Base-by-base conservation (phyloP, 805 yeast genomes). In the Saccharomycopsis malanga region DNA sequence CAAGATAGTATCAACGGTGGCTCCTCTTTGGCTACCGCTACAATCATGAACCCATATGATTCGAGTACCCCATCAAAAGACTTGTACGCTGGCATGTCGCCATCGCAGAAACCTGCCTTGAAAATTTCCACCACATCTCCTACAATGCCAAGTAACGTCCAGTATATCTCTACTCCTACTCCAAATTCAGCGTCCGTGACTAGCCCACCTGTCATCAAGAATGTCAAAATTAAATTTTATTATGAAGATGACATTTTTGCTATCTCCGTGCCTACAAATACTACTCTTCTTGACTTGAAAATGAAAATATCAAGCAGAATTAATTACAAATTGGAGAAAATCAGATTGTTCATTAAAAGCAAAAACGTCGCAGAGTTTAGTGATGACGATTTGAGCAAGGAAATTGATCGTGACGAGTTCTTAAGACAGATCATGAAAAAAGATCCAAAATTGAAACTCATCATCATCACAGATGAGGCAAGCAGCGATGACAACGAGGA, bases 221-320 rank as follows among this genome's bases (percentile, higher is more conserved):
- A 76, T 56, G 65, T 70, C 17, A 85, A 85, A 61, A 75, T 84
- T 44, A 85, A 85, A 61, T 83, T 85, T 57, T 85, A 81, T 60
- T 83, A 77, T 58, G 81, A 79, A 49, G 93, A 83, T 57, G 95
- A 85, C 59, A 85, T 85, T 14, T 85, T 84, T 67, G 93, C 87
- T 1, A 69, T 85, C 36, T 62, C 79, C 51, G 65, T 80, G 34
- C 77, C 79, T 27, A 58, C 68, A 12, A 68, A 66, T 51, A 71
- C 74, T 42, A 65, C 74, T 3, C 60, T 75, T 39, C 66, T 63
- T 29, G 83, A 76, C 48, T 58, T 80, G 49, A 71, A 72, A 53
- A 60, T 65, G 24, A 79, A 77, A 57, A 70, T 80, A 45, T 64
- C 65, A 41, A 74, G 76, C 46, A 62, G 85, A 49, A 69, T 79